Conservation (phyloP, 2,329 filamentous ascomycete genomes). For the Diaporthe sp. region DNA sequence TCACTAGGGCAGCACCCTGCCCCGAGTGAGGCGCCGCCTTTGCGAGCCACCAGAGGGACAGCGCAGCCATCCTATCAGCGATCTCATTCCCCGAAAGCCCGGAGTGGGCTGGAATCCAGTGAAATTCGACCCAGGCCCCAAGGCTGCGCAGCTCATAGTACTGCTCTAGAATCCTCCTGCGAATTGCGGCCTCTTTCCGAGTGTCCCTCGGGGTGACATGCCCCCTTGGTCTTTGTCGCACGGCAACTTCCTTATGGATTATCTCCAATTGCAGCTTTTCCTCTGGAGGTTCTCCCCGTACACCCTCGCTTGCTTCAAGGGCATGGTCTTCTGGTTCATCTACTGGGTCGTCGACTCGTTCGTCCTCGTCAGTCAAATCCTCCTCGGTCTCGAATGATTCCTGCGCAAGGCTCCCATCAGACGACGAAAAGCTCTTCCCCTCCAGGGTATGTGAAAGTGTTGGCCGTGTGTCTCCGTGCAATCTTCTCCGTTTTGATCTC, state of each 20-base stretch:
- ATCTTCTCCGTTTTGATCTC: constrained; percentile 18
- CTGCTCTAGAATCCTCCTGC: not conserved
- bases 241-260: not conserved
- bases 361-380: not conserved
- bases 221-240: not conserved
- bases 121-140: constrained; percentile 3
- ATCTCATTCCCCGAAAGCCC: constrained; percentile 10
- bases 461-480: not conserved
- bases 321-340: not conserved
- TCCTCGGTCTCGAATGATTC: not conserved
- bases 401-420: not conserved
- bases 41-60: not conserved
- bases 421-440: constrained; percentile 9
- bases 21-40: not conserved
- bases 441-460: not conserved
- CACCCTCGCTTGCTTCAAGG: not conserved
- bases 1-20: not conserved
- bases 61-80: not conserved
- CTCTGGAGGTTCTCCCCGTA: not conserved
- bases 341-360: not conserved
- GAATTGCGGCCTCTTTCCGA: not conserved
- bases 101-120: constrained; percentile 7
- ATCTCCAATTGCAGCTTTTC: not conserved
- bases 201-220: not conserved
- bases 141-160: constrained; percentile 4